phyloP scores from a whole-genome alignment of 2,329 filamentous ascomycete genomes.

The Paecilomyces niveus region DNA sequence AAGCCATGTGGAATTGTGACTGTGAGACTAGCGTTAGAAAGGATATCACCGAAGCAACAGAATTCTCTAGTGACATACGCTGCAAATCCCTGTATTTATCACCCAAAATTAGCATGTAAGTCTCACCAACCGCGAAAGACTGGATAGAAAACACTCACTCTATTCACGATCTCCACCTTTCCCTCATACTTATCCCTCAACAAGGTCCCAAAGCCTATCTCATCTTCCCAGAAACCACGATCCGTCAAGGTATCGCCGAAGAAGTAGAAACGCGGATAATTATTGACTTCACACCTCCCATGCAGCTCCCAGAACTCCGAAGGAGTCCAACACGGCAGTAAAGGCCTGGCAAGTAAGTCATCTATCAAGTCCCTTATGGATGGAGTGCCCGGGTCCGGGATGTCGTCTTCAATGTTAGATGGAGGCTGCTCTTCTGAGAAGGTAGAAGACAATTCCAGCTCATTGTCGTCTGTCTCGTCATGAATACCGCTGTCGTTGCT shows the following conservation, averaged over 20 bases:
- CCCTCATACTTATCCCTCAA: conserved; percentile 12
- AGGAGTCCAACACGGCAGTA: neutral
- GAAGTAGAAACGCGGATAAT: conserved; percentile 14
- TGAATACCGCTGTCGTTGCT: no score
- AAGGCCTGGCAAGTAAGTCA: neutral
- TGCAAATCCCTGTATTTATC: neutral
- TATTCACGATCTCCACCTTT: conserved; percentile 14
- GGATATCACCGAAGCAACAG: no score
- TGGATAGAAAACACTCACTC: conserved; percentile 4
- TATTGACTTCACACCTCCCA: neutral
- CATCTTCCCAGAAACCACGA: conserved; percentile 6
- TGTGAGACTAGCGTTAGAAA: neutral
- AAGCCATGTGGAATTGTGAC: conserved; percentile 10
- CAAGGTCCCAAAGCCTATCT: conserved; percentile 12
- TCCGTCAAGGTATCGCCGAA: conserved; percentile 16
- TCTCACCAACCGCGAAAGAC: neutral
- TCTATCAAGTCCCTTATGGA: no score
- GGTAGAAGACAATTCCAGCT: no score
- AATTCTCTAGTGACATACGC: neutral
- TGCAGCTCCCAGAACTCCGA: neutral
- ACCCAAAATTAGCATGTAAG: neutral
- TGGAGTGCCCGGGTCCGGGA: no score
- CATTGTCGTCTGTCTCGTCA: no score
- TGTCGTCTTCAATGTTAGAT: no score
- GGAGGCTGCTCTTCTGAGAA: no score